Evolutionary conservation across 2,329 filamentous ascomycete genomes (phyloP), one percentile per base, ranked within the genome.

Genomic region (Diaporthe helianthi): DNA sequence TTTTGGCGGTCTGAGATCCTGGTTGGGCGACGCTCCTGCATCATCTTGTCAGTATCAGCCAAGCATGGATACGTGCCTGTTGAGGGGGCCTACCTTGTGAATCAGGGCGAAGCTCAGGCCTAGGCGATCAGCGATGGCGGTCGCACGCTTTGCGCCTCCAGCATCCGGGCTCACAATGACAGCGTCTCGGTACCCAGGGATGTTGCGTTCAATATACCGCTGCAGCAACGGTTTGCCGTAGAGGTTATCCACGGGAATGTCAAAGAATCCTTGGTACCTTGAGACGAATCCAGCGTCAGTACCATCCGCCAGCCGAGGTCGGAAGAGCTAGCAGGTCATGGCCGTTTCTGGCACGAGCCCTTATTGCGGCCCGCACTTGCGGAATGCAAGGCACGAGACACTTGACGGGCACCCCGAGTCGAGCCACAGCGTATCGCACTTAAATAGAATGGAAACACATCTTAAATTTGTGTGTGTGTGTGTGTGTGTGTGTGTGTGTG

Each of bases 91-190:
- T 71, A 70, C 71, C 91, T 98, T 99, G 86, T 99, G 96, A 76
- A 99, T 99, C 69, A 99, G 87, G 61, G 96, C 96, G 83, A 99
- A 98, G 71, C 96, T 93, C 86, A 98, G 93, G 74, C 93, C 93
- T 72, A 98, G 86, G 71, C 91, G 90, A 81, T 99, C 96, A 15
- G 96, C 95, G 79, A 99, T 97, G 60, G 93, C 92, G 36, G 96
- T 98, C 22, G 96, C 96, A 74, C 96, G 89, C 85, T 99, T 99
- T 54, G 96, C 96, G 73, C 96, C 96, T 74, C 96, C 96, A 44
- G 96, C 96, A 81, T 99, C 96, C 10, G 96, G 96, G 77, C 93
- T 97, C 76, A 99, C 95, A 77, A 99, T 92, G 54, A 99, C 94
- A 38, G 93, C 92, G 68, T 95, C 89, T 79, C 90, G 91, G 65